Evolutionary conservation across 306 rosid genomes (phyloP).

Genomic region (Trifolium dubium): DNA sequence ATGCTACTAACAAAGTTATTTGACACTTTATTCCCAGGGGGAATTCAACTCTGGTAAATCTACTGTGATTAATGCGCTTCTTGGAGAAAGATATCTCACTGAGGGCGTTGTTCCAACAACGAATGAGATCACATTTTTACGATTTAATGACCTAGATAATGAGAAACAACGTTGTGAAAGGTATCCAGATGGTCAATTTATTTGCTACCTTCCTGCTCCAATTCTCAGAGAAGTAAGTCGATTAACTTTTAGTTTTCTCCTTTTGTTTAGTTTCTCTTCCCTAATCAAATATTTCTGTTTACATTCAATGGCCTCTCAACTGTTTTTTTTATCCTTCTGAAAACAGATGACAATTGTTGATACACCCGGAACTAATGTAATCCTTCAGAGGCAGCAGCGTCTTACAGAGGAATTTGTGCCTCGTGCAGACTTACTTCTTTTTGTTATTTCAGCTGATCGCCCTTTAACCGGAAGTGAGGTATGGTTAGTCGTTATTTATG

Average conservation of each 20-base stretch:
- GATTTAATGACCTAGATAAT: slow-evolving; percentile 57
- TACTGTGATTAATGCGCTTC: slow-evolving; percentile 95
- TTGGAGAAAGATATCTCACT: slow-evolving; percentile 87
- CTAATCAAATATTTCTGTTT: slow-evolving; percentile 1
- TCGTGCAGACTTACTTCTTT: slow-evolving; percentile 95
- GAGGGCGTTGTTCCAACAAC: slow-evolving; percentile 99
- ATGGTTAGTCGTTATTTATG: slow-evolving; percentile 36
- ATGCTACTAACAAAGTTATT: slow-evolving; percentile 44
- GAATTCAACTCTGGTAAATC: slow-evolving; percentile 99
- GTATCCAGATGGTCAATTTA: slow-evolving; percentile 92
- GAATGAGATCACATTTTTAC: slow-evolving; percentile 90
- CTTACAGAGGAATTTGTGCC: slow-evolving; percentile 98
- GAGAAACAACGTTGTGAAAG: slow-evolving; percentile 78
- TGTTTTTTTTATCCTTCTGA: slow-evolving; percentile 29
- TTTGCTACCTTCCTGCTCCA: slow-evolving; percentile 92
- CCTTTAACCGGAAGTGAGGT: slow-evolving; percentile 99
- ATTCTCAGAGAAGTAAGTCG: slow-evolving; percentile 78
- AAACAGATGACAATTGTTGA: slow-evolving; percentile 91
- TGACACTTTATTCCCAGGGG: slow-evolving; percentile 60
- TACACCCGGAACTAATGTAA: slow-evolving; percentile 99
- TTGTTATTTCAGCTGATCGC: slow-evolving; percentile 95
- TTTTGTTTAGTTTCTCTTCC: slow-evolving; percentile 29
- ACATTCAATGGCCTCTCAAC: slow-evolving; percentile 26
- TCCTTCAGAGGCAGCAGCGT: slow-evolving; percentile 95
- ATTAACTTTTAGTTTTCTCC: slow-evolving; percentile 16